A percentile compares a stretch with the other conserved stretches of the same genome.
These are phyloP conservation scores for Scedosporium dehoogii DNA, from an alignment of 2,329 filamentous ascomycete genomes.

Conservation along the genomic window DNA sequence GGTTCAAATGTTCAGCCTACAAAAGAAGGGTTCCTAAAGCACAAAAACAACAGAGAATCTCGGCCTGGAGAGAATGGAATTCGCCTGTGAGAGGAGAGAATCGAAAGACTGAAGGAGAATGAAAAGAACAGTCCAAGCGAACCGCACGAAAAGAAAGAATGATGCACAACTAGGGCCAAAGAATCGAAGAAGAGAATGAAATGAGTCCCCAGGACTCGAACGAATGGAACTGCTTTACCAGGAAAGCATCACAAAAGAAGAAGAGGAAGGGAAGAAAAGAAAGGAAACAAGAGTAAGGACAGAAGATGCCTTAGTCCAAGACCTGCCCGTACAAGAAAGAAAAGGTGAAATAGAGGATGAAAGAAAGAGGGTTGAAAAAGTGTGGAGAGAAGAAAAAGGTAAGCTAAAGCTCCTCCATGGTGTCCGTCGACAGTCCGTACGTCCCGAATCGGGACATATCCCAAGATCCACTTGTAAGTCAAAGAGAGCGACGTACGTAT, in stretches of 20 bases:
- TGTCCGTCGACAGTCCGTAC: too few relatives aligned
- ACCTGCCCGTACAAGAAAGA: neutral
- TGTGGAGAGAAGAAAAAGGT: neutral
- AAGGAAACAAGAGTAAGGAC: neutral
- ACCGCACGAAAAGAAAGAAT: neutral
- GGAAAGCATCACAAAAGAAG: neutral
- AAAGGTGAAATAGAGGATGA: neutral
- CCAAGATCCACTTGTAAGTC: too few relatives aligned
- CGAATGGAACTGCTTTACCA: constrained; percentile 2
- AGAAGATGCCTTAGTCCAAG: neutral
- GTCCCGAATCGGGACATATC: too few relatives aligned
- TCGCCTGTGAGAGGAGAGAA: neutral
- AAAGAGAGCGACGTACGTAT: too few relatives aligned
- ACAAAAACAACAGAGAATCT: neutral
- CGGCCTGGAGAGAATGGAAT: neutral
- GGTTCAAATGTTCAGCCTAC: neutral
- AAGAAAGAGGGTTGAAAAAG: constrained; percentile 8
- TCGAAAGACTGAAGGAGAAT: neutral
- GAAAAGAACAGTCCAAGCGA: neutral
- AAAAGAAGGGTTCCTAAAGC: neutral
- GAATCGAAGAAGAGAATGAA: neutral
- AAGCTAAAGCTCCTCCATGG: neutral
- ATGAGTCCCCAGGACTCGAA: neutral
- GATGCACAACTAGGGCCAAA: neutral
- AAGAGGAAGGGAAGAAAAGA: neutral